Evolutionary conservation across 257 asterid genomes (phyloP), one percentile per base, ranked within the genome.

Genomic region (Solanum ossicruentum): DNA sequence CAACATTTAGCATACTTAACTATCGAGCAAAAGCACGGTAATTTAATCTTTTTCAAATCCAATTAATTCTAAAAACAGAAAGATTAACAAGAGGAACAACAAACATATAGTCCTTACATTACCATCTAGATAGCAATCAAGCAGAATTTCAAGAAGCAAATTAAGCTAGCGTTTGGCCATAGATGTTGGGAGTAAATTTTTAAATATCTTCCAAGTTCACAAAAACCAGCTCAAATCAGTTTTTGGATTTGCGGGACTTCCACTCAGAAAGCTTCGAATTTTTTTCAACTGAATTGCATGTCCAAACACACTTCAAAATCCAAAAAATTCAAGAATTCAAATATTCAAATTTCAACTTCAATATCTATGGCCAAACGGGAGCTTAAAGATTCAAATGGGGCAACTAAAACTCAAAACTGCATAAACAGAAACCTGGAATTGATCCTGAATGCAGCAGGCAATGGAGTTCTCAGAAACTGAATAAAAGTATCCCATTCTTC

Each of bases 401-500:
- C 2, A 72, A 72, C 45, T 72, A 41, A 43, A 71, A 71, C 80
- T 18, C 16, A 71, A 77, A 23, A 51, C 2, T 3, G 61, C 45
- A 16, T 78, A 78, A 6, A 66, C 32, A 83, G 5, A 6, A 58
- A 95, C 99, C 99, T 96, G 86, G 99, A 91, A 85, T 96, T 96
- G 83, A 96, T 91, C 83, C 99, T 92, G 90, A 96, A 96, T 88
- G 99, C 99, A 85, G 98, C 95, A 52, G 99, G 99, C 58, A 96
- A 87, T 66, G 98, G 96, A 71, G 88, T 90, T 86, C 93, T 87
- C 18, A 96, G 90, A 86, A 80, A 92, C 26, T 88, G 92, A 15
- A 91, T 91, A 69, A 93, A 94, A 86, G 91, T 75, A 86, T 94
- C 99, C 99, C 99, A 96, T 80, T 96, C 99, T 84, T 92, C 98